These are phyloP conservation scores for Talaromyces adpressus DNA, from an alignment of 495 filamentous ascomycete genomes.

Conservation along the genomic window DNA sequence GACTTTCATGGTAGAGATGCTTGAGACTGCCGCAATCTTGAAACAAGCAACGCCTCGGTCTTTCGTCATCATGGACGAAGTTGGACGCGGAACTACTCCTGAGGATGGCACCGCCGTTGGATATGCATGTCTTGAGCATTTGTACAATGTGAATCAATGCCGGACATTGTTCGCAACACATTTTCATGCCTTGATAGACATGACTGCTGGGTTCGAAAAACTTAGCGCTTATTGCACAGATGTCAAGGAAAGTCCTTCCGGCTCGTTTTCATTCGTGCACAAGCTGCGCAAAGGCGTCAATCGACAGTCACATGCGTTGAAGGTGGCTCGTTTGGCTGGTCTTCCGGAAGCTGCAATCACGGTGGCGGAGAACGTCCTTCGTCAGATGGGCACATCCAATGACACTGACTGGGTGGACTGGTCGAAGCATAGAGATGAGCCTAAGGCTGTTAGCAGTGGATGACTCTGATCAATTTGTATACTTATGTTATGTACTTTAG, in stretches of 20 bases:
- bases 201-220: slow-evolving; percentile 55
- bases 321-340: slow-evolving; percentile 83
- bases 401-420: background rate
- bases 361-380: slow-evolving; percentile 37
- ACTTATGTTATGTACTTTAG: background rate
- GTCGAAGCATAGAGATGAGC: background rate
- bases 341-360: slow-evolving; percentile 54
- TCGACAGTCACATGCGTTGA: slow-evolving; percentile 79
- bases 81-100: slow-evolving; percentile 88
- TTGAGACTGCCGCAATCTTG: slow-evolving; percentile 46
- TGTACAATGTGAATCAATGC: slow-evolving; percentile 67
- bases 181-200: slow-evolving; percentile 79
- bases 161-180: slow-evolving; percentile 91
- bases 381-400: slow-evolving; percentile 7
- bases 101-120: slow-evolving; percentile 85
- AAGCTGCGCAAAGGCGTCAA: slow-evolving; percentile 76
- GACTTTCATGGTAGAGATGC: slow-evolving; percentile 76
- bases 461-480: background rate
- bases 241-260: slow-evolving; percentile 57
- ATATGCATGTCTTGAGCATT: slow-evolving; percentile 78
- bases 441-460: background rate
- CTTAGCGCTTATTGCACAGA: slow-evolving; percentile 87
- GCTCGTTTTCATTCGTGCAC: slow-evolving; percentile 81
- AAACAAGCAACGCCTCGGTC: slow-evolving; percentile 46
- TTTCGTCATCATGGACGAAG: slow-evolving; percentile 99